Evolutionary conservation across 768 basidiomycete genomes (phyloP).

Genomic region (Solioccasus polychromus): DNA sequence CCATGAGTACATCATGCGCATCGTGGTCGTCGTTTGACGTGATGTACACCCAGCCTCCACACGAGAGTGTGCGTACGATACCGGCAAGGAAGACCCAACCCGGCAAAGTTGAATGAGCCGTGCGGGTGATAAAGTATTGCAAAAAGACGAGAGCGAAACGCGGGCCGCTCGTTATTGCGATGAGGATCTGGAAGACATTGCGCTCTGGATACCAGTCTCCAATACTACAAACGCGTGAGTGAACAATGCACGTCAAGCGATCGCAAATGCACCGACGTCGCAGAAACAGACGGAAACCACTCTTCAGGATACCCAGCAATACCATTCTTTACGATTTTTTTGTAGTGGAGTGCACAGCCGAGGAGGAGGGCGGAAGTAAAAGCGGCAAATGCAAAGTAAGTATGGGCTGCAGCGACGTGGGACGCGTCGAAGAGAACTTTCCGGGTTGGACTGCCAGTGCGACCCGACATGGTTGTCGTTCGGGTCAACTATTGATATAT

Average conservation of each 20-base stretch:
- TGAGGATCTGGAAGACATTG: slow-evolving; percentile 82
- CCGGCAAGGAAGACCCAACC: slow-evolving; percentile 58
- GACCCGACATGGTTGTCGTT: slow-evolving; percentile 19
- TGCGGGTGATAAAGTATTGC: slow-evolving; percentile 58
- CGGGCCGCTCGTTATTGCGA: slow-evolving; percentile 84
- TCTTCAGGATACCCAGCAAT: slow-evolving; percentile 82
- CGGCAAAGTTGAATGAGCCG: slow-evolving; percentile 41
- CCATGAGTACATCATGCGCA: slow-evolving; percentile 85
- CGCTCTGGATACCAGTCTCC: slow-evolving; percentile 91
- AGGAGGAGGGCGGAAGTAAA: slow-evolving; percentile 63
- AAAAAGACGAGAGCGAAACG: slow-evolving; percentile 65
- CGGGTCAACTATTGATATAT: background rate
- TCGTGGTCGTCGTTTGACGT: slow-evolving; percentile 84
- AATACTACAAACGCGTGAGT: slow-evolving; percentile 48
- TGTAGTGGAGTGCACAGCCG: slow-evolving; percentile 71
- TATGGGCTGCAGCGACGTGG: slow-evolving; percentile 62
- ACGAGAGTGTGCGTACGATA: slow-evolving; percentile 69
- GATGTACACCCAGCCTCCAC: slow-evolving; percentile 92
- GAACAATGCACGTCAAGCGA: background rate
- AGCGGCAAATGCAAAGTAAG: slow-evolving; percentile 59
- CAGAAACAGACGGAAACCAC: slow-evolving; percentile 90
- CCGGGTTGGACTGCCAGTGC: slow-evolving; percentile 6
- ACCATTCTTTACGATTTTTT: slow-evolving; percentile 81
- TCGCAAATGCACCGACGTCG: slow-evolving; percentile 50
- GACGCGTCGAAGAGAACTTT: slow-evolving; percentile 42